A percentile compares a stretch with the other conserved stretches of the same genome.
Conservation (phyloP, 2,329 filamentous ascomycete genomes). For the Penicillium carneum region DNA sequence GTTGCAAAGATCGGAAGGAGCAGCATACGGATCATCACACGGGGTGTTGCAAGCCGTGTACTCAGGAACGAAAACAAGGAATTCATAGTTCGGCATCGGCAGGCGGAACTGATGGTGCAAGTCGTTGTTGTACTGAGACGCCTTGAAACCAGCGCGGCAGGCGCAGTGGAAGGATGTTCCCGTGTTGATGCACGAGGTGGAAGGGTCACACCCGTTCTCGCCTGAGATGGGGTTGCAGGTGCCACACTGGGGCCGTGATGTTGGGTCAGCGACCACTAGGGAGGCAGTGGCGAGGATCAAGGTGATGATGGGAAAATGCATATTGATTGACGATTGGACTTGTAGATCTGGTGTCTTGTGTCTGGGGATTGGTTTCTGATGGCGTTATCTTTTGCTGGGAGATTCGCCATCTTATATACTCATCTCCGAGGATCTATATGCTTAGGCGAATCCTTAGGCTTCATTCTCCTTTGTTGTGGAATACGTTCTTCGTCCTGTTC, state of each 20-base stretch:
- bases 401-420: conserved; percentile 15
- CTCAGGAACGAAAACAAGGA: conserved; percentile 50
- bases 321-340: conserved; percentile 34
- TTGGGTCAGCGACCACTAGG: conserved; percentile 32
- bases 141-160: conserved; percentile 53
- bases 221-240: conserved; percentile 53
- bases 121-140: conserved; percentile 41
- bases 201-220: conserved; percentile 52
- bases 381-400: conserved; percentile 11
- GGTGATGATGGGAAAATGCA: conserved; percentile 40
- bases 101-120: conserved; percentile 49
- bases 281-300: conserved; percentile 39
- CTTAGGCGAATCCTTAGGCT: background rate
- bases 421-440: background rate
- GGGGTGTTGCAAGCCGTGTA: conserved; percentile 47
- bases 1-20: conserved; percentile 43
- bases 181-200: conserved; percentile 56
- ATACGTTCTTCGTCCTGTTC: background rate
- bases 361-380: conserved; percentile 9
- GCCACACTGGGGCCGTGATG: conserved; percentile 39
- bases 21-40: conserved; percentile 45
- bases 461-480: background rate
- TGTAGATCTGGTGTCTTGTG: background rate
- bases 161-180: conserved; percentile 52
- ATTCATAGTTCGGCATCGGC: conserved; percentile 49